Conservation (phyloP, 1,284 basidiomycete species). For the Inonotus hispidus region DNA sequence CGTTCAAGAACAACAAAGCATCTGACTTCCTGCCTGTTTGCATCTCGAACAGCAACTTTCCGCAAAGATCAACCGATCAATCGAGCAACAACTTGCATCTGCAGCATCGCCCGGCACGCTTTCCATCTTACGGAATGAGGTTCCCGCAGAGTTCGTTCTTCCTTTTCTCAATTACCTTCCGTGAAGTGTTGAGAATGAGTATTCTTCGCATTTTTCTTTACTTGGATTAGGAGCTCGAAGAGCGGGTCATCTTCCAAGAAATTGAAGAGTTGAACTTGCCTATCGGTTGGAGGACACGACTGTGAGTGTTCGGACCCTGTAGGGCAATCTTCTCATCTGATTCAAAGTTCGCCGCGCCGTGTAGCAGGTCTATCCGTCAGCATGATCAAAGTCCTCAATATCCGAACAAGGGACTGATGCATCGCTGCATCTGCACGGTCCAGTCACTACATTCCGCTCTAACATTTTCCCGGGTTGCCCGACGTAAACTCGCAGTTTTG, state of each 20-base stretch:
- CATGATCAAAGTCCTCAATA: too few species aligned
- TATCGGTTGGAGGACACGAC: neutral
- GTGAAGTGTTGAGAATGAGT: neutral
- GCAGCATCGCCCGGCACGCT: conserved; percentile 83
- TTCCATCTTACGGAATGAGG: conserved; percentile 78
- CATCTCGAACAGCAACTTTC: conserved; percentile 56
- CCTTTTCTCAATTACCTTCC: neutral
- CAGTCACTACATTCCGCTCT: neutral
- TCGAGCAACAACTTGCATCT: conserved; percentile 83
- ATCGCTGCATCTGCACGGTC: neutral
- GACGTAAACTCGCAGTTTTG: too few species aligned
- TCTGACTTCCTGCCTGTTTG: conserved; percentile 3
- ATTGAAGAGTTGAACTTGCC: conserved; percentile 2
- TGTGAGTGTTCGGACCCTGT: neutral
- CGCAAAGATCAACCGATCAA: conserved; percentile 84
- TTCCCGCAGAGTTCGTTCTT: conserved; percentile 30
- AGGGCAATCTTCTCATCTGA: neutral
- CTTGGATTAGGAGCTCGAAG: conserved; percentile 1
- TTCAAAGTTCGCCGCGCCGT: neutral
- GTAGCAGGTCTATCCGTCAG: too few species aligned
- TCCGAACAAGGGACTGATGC: neutral
- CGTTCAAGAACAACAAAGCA: neutral
- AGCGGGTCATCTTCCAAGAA: conserved; percentile 1
- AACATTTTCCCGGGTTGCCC: too few species aligned
- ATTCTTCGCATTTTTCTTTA: neutral